phyloP scores from a whole-genome alignment of 805 yeast species.

The Ogataea naganishii region DNA sequence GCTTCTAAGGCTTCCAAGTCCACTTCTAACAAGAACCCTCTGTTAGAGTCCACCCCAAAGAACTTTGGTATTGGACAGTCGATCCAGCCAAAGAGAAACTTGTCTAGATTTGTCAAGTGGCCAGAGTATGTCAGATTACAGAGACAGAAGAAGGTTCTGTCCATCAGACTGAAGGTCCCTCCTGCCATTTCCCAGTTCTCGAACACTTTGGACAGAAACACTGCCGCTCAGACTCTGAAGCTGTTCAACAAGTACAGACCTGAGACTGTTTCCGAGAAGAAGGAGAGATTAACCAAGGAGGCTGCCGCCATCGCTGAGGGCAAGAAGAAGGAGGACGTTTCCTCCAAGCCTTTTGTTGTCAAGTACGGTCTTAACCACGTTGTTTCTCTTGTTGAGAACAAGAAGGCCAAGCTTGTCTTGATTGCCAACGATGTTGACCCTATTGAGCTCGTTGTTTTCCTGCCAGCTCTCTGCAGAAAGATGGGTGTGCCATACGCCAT shows the following conservation, averaged over 20 bases:
- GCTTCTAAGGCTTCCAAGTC: conserved; percentile 57
- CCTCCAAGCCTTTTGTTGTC: conserved; percentile 90
- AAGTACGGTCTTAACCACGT: conserved; percentile 98
- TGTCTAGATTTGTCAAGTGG: conserved; percentile 94
- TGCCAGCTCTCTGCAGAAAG: conserved; percentile 97
- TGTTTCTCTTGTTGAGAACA: conserved; percentile 91
- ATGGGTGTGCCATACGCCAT: conserved; percentile 98
- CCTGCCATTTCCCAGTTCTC: conserved; percentile 95
- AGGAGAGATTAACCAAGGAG: conserved; percentile 95
- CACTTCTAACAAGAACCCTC: conserved; percentile 58
- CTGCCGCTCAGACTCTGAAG: conserved; percentile 92
- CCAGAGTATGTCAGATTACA: conserved; percentile 95
- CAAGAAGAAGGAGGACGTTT: conserved; percentile 89
- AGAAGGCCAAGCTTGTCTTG: conserved; percentile 91
- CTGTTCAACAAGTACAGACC: conserved; percentile 97
- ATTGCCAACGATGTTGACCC: conserved; percentile 98
- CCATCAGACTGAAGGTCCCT: conserved; percentile 93
- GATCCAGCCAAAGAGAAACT: conserved; percentile 88
- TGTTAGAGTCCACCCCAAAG: conserved; percentile 79
- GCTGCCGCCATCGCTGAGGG: conserved; percentile 98
- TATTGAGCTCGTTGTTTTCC: conserved; percentile 88
- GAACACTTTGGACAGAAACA: conserved; percentile 92
- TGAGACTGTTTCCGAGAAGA: conserved; percentile 92
- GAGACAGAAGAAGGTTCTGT: conserved; percentile 93
- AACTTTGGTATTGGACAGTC: conserved; percentile 93